Base-by-base conservation (phyloP, 2,329 filamentous ascomycete species). In the Torrubiella hemipterigena region DNA sequence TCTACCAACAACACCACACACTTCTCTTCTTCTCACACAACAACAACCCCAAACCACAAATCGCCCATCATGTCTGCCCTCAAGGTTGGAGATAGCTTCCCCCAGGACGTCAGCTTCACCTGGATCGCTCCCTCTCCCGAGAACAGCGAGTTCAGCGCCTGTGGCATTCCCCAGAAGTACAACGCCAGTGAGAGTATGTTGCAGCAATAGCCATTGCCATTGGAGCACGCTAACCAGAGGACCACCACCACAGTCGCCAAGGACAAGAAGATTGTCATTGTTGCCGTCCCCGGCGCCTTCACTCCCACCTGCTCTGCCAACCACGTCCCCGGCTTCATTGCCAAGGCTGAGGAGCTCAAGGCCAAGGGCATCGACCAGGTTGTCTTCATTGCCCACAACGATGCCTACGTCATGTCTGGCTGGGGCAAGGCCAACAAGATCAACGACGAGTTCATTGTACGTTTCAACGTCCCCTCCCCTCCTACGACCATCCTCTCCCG, bases 391-490 rank as follows among this genome's bases (percentile, higher is more conserved):
- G 81, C 84, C 37, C 79, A 65, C 65, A 93, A 93, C 60, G 86
- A 93, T 59, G 65, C 77, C 41, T 93, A 69, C 52, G 85, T 93
- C 56, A 89, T 89, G 82, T 78, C 75, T 47, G 84, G 81, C 33
- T 91, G 83, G 83, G 80, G 76, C 60, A 93, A 93, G 72, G 84
- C 85, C 50, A 89, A 93, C 61, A 68, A 69, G 32, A 67, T 89
- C 50, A 77, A 72, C 50, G 74, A 77, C 41, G 78, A 89, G 45
- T 67, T 55, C 36, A 67, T 73, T 42, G 67, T 72, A 45, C 45
- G 67, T 54, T 32, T 17, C 4, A 21, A 20, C 19, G 15, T 9
- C 18, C 7, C 19, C 27, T 20, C 29, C 25, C 7, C n/a, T 36
- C 10, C 30, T 17, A 13, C 23, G 35, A 35, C 25, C 18, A 12